phyloP scores from a whole-genome alignment of 768 basidiomycete species.

The Lentinus tigrinus region DNA sequence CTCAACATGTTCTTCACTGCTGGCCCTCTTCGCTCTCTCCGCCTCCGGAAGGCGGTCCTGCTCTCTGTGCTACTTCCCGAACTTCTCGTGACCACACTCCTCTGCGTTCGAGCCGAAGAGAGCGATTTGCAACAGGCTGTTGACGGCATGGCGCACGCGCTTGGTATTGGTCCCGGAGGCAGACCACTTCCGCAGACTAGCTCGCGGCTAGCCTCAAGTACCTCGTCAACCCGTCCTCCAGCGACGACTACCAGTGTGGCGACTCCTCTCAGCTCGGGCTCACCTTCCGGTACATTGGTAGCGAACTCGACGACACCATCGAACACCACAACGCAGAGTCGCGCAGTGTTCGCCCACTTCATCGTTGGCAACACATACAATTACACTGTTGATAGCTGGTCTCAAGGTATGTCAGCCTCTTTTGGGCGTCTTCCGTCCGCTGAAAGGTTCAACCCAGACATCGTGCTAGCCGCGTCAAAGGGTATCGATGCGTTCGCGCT shows the following conservation, averaged over 20 bases:
- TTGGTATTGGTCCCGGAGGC: not conserved
- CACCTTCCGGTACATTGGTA: not conserved
- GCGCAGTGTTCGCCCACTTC: slow-evolving; percentile 29
- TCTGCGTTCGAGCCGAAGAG: not conserved
- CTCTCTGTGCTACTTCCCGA: not conserved
- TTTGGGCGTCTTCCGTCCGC: not conserved
- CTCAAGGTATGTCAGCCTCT: slow-evolving; percentile 29
- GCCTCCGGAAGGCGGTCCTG: slow-evolving; percentile 7
- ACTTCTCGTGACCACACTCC: not conserved
- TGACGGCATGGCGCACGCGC: not conserved
- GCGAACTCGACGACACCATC: not conserved
- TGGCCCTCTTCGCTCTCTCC: not conserved
- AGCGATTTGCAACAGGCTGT: not conserved
- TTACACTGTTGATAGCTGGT: slow-evolving; percentile 44
- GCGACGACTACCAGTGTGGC: not conserved
- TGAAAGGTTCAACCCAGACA: slow-evolving; percentile 32
- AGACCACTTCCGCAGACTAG: not conserved
- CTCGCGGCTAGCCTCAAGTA: not conserved
- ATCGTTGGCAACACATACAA: slow-evolving; percentile 66
- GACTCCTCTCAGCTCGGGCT: not conserved
- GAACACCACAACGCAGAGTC: not conserved
- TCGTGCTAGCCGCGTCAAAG: slow-evolving; percentile 50
- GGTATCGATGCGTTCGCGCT: slow-evolving; percentile 73
- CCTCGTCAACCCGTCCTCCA: not conserved
- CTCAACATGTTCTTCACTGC: not conserved